Percentiles rank a stretch among this genome's conserved stretches.
These are phyloP conservation scores for Trichoderma semiorbis DNA, from an alignment of 2,329 filamentous ascomycete species.

Conservation along the genomic window DNA sequence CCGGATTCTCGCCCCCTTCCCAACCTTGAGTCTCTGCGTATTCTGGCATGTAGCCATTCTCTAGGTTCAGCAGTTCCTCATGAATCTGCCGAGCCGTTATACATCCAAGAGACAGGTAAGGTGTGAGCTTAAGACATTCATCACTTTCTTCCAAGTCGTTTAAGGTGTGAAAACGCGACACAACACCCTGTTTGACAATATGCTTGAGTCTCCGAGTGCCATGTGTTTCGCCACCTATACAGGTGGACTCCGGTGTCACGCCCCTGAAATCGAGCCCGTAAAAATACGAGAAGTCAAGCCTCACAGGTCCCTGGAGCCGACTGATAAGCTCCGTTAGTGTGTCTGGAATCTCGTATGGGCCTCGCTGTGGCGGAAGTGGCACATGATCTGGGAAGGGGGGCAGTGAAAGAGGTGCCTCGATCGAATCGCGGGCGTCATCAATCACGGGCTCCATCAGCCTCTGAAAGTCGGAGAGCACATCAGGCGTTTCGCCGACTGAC, in stretches of 20 bases:
- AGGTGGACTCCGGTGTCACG: conserved; percentile 58
- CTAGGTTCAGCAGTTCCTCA: conserved; percentile 62
- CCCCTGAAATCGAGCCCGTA: conserved; percentile 47
- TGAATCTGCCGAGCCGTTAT: conserved; percentile 72
- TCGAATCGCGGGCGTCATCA: neutral
- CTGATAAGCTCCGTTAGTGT: conserved; percentile 50
- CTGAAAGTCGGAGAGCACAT: conserved; percentile 72
- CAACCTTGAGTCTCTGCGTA: conserved; percentile 52
- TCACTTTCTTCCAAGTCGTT: conserved; percentile 67
- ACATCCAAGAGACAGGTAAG: conserved; percentile 68
- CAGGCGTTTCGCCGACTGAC: conserved; percentile 57
- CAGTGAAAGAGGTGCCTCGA: conserved; percentile 41
- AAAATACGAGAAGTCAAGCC: conserved; percentile 20
- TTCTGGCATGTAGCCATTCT: conserved; percentile 53
- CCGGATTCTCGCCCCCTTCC: conserved; percentile 67
- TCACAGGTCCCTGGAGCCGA: conserved; percentile 56
- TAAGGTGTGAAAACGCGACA: conserved; percentile 64
- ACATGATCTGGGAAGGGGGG: conserved; percentile 52
- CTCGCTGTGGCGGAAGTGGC: conserved; percentile 53
- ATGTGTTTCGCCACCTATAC: conserved; percentile 59
- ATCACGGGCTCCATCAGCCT: conserved; percentile 67
- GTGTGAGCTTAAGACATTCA: conserved; percentile 73
- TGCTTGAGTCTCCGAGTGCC: conserved; percentile 58
- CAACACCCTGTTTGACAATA: conserved; percentile 57
- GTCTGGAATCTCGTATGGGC: conserved; percentile 62